A percentile compares a stretch with the other conserved stretches of the same genome.
Evolutionary conservation across 1,284 basidiomycete species (phyloP).

Genomic region (Polyporus tsugae): DNA sequence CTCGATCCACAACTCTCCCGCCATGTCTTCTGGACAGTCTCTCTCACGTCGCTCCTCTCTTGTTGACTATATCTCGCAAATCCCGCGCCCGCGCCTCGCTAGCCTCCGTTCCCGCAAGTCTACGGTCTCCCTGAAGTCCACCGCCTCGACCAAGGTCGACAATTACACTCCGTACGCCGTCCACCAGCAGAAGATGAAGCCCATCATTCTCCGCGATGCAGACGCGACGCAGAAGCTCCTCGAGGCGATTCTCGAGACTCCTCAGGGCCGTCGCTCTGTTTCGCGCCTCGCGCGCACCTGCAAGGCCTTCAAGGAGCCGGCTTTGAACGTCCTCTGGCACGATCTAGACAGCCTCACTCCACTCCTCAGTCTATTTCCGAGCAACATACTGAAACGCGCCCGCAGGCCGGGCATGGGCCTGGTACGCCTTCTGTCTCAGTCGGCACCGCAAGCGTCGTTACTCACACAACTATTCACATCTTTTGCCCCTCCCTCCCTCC

Average conservation of each 20-base stretch:
- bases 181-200: slow-evolving; percentile 60
- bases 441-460: slow-evolving; percentile 23
- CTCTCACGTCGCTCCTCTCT: slow-evolving; percentile 50
- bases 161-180: slow-evolving; percentile 51
- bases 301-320: slow-evolving; percentile 73
- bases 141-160: slow-evolving; percentile 45
- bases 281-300: slow-evolving; percentile 78
- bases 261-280: slow-evolving; percentile 64
- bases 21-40: slow-evolving; percentile 42
- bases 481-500: slow-evolving; percentile 21
- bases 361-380: slow-evolving; percentile 74
- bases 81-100: slow-evolving; percentile 49
- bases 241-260: slow-evolving; percentile 72
- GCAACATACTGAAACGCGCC: slow-evolving; percentile 68
- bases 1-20: slow-evolving; percentile 16
- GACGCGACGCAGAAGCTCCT: slow-evolving; percentile 69
- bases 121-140: slow-evolving; percentile 41
- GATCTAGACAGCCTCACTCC: slow-evolving; percentile 80
- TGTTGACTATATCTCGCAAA: slow-evolving; percentile 52
- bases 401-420: slow-evolving; percentile 76
- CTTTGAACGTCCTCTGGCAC: slow-evolving; percentile 75
- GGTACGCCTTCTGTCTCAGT: slow-evolving; percentile 54
- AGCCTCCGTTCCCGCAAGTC: slow-evolving; percentile 49
- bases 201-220: slow-evolving; percentile 67
- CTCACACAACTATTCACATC: slow-evolving; percentile 25